Base-by-base conservation (phyloP, 1,284 basidiomycete species). In the Pseudozyma sp. region DNA sequence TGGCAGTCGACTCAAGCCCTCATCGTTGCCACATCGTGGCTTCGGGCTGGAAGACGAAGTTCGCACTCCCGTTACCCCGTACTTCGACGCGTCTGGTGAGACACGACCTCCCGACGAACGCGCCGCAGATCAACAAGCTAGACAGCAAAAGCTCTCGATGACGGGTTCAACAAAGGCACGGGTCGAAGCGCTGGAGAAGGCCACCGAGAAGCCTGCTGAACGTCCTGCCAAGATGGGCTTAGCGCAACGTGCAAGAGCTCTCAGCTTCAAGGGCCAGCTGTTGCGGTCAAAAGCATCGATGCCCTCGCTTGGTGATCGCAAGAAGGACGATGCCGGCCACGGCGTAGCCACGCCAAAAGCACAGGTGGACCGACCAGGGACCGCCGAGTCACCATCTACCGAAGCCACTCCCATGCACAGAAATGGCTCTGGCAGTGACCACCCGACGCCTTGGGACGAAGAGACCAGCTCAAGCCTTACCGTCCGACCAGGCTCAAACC, bases 11-110 rank as follows among this genome's bases (percentile, higher is more conserved):
- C 21, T 71, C 16, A 70, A 59, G n/a, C 42, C 68, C 8, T 47
- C 40, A 18, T 25, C 21, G 1, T 9, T 51, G 43, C 38, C 47
- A 38, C 42, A 44, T 13, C 54, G 57, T 31, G 48, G 59, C 0
- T 48, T 61, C 25, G 68, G 73, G 1, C 42, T 76, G 40, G 70
- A 79, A 0, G 79, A 80, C 42, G 78, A 74, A 34, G 43, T 73
- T 1, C 50, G 57, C 21, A 76, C 78, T 7, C 78, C 80, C 0
- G 25, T 65, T 6, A 81, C 80, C 43, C 74, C 77, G 1, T 79
- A 70, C 74, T 81, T 81, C 60, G 80, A 81, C 50, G 74, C 70
- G 36, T 25, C 39, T 43, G 72, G 38, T n/a, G 72, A 67, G 11
- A 56, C 34, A 1, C 44, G 42, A 13, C 42, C 19, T n/a, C 13